A percentile compares a stretch with the other conserved stretches of the same genome.
Conservation (phyloP, 768 basidiomycete species). For the Leccinum disarticulatum region DNA sequence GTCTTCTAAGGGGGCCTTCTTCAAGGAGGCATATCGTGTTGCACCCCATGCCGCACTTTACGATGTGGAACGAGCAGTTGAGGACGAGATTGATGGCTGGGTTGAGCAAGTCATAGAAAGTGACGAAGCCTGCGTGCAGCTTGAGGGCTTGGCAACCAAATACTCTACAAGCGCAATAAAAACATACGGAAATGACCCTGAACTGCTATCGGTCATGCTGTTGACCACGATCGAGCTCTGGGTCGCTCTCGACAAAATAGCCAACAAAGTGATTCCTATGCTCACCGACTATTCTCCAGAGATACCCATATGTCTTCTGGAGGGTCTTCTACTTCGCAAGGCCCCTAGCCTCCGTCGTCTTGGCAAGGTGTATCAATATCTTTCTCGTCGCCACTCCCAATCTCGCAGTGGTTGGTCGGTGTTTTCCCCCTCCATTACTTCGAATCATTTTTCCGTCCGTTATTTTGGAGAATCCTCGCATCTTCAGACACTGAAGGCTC, state of each 20-base stretch:
- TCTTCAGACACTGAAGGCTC: conserved; percentile 27
- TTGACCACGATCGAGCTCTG: conserved; percentile 37
- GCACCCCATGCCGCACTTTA: conserved; percentile 22
- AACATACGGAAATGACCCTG: conserved; percentile 35
- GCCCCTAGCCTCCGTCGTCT: conserved; percentile 30
- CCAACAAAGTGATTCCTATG: conserved; percentile 21
- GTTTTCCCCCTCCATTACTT: conserved; percentile 28
- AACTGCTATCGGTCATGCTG: conserved; percentile 42
- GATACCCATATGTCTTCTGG: conserved; percentile 24
- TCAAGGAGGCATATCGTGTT: conserved; percentile 1
- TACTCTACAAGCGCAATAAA: conserved; percentile 29
- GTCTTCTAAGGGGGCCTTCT: conserved; percentile 9
- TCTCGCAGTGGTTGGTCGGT: conserved; percentile 30
- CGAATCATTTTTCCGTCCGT: conserved; percentile 34
- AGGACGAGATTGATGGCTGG: conserved; percentile 35
- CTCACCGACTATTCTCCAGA: conserved; percentile 35
- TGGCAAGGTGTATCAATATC: conserved; percentile 28
- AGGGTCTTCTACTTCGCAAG: conserved; percentile 28
- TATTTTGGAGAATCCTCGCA: conserved; percentile 31
- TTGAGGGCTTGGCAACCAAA: conserved; percentile 24
- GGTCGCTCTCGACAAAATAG: conserved; percentile 35
- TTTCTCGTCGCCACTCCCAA: conserved; percentile 29
- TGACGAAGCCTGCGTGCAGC: conserved; percentile 6
- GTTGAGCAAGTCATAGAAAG: conserved; percentile 7
- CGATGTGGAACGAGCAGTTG: conserved; percentile 39